Evolutionary conservation across 495 filamentous ascomycete genomes (phyloP).

Genomic region (Lentithecium fluviatile): DNA sequence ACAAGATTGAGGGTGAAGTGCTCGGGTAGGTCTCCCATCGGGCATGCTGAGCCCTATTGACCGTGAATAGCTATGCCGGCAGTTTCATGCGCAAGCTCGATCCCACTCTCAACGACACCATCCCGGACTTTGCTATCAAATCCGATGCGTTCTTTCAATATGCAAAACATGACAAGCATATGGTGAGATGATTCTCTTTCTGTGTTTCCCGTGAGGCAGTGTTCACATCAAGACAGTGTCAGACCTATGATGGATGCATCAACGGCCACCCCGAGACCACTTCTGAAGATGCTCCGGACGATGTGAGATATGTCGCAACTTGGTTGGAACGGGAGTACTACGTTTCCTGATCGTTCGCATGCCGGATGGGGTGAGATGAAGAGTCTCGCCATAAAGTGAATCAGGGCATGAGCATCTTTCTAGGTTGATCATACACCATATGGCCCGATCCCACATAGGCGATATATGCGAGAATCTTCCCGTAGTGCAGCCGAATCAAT

Average conservation of each 20-base stretch:
- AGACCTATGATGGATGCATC: constrained; percentile 5
- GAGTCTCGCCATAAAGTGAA: no score
- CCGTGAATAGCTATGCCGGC: constrained; percentile 8
- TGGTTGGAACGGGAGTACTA: constrained; percentile 21
- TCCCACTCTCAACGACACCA: constrained; percentile 3
- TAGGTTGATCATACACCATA: no score
- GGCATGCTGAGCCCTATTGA: background rate
- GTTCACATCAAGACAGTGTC: background rate
- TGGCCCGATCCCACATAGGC: no score
- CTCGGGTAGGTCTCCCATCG: constrained; percentile 3
- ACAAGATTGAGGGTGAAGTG: constrained; percentile 2
- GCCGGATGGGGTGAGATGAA: no score
- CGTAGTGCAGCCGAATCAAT: no score
- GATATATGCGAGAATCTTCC: no score
- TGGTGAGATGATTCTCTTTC: constrained; percentile 5
- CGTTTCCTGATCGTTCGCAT: background rate
- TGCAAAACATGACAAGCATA: constrained; percentile 8
- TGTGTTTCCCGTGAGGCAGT: background rate
- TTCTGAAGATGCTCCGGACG: constrained; percentile 3
- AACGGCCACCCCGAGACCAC: background rate
- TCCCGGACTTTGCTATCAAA: constrained; percentile 2
- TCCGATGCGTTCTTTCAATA: constrained; percentile 12
- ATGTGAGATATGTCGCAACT: constrained; percentile 6
- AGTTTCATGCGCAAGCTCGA: constrained; percentile 9
- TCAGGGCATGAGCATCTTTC: no score